Percentiles rank a stretch among this genome's conserved stretches.
Evolutionary conservation across 2,329 filamentous ascomycete genomes (phyloP).

Genomic region (Nemania sp.): DNA sequence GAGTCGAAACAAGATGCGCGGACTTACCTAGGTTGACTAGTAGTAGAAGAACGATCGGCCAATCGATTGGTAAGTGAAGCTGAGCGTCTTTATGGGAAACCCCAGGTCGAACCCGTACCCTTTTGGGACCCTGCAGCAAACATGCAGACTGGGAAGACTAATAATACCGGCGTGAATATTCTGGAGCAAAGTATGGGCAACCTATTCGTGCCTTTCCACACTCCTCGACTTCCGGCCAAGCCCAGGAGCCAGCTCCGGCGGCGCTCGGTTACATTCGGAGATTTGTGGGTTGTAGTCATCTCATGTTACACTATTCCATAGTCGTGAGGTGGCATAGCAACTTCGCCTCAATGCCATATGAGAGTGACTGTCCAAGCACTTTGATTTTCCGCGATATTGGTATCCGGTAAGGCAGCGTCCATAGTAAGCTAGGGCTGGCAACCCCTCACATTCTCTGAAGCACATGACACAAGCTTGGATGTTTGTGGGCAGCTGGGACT

Average conservation of each 20-base stretch:
- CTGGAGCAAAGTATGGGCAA: not conserved
- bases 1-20: not conserved
- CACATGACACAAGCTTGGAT: slow-evolving; percentile 3
- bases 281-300: not conserved
- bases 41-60: not conserved
- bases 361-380: slow-evolving; percentile 6
- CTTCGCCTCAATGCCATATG: not conserved
- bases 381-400: not conserved
- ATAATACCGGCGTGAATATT: not conserved
- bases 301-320: slow-evolving; percentile 5
- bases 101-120: not conserved
- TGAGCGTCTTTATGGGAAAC: not conserved
- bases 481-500: not conserved
- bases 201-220: not conserved
- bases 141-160: slow-evolving; percentile 13
- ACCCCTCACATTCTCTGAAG: not conserved
- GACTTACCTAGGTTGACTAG: not conserved
- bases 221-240: not conserved
- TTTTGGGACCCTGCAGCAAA: slow-evolving; percentile 16
- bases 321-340: not conserved
- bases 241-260: not conserved
- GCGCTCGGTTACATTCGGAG: not conserved
- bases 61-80: not conserved
- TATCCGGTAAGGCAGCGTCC: not conserved
- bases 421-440: not conserved